Conservation (phyloP, 331 rosid species). For the Quercus phellos region DNA sequence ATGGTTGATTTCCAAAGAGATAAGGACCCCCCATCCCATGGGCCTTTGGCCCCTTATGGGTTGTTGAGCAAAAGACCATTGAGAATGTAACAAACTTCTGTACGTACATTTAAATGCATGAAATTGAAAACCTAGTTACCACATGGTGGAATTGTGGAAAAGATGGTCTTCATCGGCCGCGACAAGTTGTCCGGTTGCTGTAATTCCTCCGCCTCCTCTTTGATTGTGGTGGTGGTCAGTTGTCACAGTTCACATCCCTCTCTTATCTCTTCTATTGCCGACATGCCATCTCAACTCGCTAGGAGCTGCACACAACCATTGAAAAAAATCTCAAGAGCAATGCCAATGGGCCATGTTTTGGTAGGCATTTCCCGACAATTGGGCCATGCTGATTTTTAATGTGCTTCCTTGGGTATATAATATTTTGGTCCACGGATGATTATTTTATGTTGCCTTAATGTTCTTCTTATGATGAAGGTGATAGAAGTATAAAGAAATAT, state of each 20-base stretch:
- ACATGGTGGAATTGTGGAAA: neutral
- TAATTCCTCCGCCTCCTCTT: slow-evolving; percentile 1
- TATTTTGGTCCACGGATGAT: neutral
- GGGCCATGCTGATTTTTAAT: neutral
- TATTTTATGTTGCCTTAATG: neutral
- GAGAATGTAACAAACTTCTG: slow-evolving; percentile 12
- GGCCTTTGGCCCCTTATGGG: neutral
- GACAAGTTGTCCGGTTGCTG: slow-evolving; percentile 21
- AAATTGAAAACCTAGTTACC: neutral
- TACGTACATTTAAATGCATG: slow-evolving; percentile 20
- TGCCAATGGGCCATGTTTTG: slow-evolving; percentile 14
- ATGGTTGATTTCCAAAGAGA: slow-evolving; percentile 19
- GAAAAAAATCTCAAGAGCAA: neutral
- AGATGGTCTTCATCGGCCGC: neutral
- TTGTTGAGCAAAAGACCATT: slow-evolving; percentile 21
- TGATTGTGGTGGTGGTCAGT: slow-evolving; percentile 18
- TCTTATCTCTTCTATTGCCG: slow-evolving; percentile 11
- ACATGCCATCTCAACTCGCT: slow-evolving; percentile 11
- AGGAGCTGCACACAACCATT: neutral
- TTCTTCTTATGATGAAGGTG: neutral
- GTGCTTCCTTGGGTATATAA: neutral
- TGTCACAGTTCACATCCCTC: neutral
- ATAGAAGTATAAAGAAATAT: too few species aligned
- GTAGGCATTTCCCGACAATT: neutral
- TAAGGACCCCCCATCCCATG: neutral